Evolutionary conservation across 2,329 filamentous ascomycete species (phyloP), one percentile per base, ranked within the genome.

Genomic region (Venturia nashicola): DNA sequence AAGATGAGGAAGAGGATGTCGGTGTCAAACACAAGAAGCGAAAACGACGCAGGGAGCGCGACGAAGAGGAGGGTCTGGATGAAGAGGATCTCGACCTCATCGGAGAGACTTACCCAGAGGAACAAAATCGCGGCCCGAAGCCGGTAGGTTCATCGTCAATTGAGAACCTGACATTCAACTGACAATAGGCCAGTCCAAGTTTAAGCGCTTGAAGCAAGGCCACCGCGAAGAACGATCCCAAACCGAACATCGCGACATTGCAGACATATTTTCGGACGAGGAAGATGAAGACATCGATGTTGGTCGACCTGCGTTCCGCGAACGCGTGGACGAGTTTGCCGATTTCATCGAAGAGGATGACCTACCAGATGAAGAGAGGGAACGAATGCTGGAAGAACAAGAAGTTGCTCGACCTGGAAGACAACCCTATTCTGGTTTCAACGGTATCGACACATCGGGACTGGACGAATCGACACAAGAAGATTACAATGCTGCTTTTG

Each of bases 291-390:
- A 78, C 4, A 74, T 73, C 20, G 81, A 83, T 51, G 62, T 46
- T 39, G 34, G 59, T 36, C 61, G 46, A 9, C 23, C 39, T 36
- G 63, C 27, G 14, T 65, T 39, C 54, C 46, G 54, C 32, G 59
- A 64, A n/a, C 54, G 57, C 11, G 69, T 71, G n/a, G 69, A 72
- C 68, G 76, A 77, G 60, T 77, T 77, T 46, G 75, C 72, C 66
- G 92, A 93, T 73, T 99, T 99, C 75, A 99, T 99, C 71, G 93
- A 97, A 73, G 91, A 97, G 70, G 94, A 97, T 70, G 92, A 91
- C 66, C 90, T 91, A 61, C 90, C 91, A 61, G 91, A 96, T 68
- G 91, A 95, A 67, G 87, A 89, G 66, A 89, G 85, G 20, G 85
- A 88, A 64, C 85, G 85, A 65, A 85, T 91, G 69, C 84, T 87